Base-by-base conservation (phyloP, 1,139 yeast species). In the Protomyces macrosporus region DNA sequence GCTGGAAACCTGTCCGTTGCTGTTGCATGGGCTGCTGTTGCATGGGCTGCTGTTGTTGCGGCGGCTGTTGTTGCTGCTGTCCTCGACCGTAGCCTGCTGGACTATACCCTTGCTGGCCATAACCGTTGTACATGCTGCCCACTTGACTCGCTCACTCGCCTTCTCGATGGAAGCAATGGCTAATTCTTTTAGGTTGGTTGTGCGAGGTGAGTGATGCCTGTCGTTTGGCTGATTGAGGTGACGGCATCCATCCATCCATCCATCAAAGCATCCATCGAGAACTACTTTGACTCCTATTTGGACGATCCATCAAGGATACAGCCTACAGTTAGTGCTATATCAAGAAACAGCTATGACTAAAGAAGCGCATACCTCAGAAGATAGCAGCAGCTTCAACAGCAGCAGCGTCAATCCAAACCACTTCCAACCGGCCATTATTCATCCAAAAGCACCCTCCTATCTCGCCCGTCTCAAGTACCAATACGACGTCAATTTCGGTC, bases 1-100 rank as follows among this genome's bases (percentile, higher is more conserved):
- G 62, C 35, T 58, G 62, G 30, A 52, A 52, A 5, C 63, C 63
- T 23, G 63, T 60, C 14, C 59, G 63, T 37, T 60, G 63, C 37
- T 60, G 63, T 32, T 53, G 63, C 45, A 53, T 53, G 2, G 45
- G 39, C 40, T 45, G 34, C 32, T 55, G 60, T 23, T 23, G 23
- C 45, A 53, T 53, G 2, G 45, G 39, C 40, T 45, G 34, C 32
- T 55, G 60, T 23, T 23, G 23, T 23, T 23, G 23, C 23, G 23
- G 23, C 2, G 35, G 60, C 14, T 40, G 53, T 40, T 48, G 50
- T 59, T 55, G 58, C 35, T 58, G 60, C 35, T 55, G 50, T n/a
- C 32, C 34, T 30, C 4, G 37, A 35, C 33, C 14, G 9, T 53
- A 53, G n/a, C 36, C 36, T 10, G 35, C 39, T 12, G 50, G 33